Conservation (phyloP, 306 rosid genomes). For the Trifolium pratense region DNA sequence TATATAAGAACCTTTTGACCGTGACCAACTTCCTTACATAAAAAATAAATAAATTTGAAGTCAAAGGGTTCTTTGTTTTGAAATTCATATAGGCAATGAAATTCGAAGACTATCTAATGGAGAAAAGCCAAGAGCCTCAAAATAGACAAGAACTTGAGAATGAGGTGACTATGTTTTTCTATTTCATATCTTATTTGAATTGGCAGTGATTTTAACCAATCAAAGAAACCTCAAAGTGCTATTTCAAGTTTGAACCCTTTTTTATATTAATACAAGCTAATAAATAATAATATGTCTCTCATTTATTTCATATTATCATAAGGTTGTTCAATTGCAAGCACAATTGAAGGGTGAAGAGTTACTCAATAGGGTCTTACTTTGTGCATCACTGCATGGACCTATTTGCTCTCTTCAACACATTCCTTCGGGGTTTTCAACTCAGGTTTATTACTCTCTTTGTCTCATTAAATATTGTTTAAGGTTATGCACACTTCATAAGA, state of each 20-base stretch:
- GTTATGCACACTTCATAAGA: too few relatives aligned
- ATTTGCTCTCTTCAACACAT: constrained; percentile 55
- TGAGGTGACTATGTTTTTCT: constrained; percentile 50
- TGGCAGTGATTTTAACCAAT: not conserved
- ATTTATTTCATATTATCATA: not conserved
- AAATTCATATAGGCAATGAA: constrained; percentile 56
- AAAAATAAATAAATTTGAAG: not conserved
- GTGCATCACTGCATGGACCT: constrained; percentile 68
- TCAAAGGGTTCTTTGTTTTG: constrained; percentile 31
- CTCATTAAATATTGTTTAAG: not conserved
- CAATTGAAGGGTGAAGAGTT: constrained; percentile 69
- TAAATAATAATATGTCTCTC: not conserved
- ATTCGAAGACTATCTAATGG: constrained; percentile 78
- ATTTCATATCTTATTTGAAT: not conserved
- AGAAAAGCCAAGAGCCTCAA: constrained; percentile 58
- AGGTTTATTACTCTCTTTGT: constrained; percentile 39
- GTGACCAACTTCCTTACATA: constrained; percentile 14
- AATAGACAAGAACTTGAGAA: constrained; percentile 65
- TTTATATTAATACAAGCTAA: not conserved
- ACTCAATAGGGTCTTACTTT: constrained; percentile 58
- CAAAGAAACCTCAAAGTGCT: not conserved
- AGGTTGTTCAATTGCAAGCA: constrained; percentile 71
- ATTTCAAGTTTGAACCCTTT: not conserved
- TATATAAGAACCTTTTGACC: constrained; percentile 24
- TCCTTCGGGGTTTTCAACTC: constrained; percentile 62